Evolutionary conservation across 1,139 yeast genomes (phyloP).

Genomic region (Diutina pseudorugosa): DNA sequence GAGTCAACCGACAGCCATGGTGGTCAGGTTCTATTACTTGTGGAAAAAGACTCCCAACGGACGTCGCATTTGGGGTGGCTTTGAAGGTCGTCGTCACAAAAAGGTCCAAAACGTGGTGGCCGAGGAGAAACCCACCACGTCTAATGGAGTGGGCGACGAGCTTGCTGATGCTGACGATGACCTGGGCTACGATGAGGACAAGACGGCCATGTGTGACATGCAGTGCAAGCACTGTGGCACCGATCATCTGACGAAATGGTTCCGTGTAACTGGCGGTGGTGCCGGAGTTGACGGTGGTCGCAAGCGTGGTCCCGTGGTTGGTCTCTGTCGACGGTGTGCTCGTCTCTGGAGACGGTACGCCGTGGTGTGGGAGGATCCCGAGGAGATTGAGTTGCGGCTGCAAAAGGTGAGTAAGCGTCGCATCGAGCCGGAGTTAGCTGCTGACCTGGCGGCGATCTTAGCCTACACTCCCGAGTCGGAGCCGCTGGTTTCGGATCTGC

Average conservation of each 20-base stretch:
- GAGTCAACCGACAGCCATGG: conserved; percentile 60
- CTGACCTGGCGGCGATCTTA: conserved; percentile 50
- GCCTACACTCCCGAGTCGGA: background rate
- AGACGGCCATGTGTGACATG: conserved; percentile 25
- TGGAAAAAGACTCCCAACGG: conserved; percentile 88
- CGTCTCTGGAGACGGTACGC: conserved; percentile 87
- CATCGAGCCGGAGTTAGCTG: conserved; percentile 60
- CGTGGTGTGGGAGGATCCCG: conserved; percentile 77
- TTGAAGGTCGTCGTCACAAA: conserved; percentile 52
- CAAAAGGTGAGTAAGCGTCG: conserved; percentile 42
- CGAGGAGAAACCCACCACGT: conserved; percentile 11
- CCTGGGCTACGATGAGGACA: conserved; percentile 48
- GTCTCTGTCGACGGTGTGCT: conserved; percentile 80
- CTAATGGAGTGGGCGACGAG: conserved; percentile 15
- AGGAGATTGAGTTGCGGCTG: conserved; percentile 45
- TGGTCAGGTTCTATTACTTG: conserved; percentile 74
- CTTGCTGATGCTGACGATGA: conserved; percentile 60
- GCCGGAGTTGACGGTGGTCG: conserved; percentile 13
- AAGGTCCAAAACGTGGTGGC: conserved; percentile 26
- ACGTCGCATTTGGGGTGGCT: conserved; percentile 70
- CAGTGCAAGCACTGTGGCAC: conserved; percentile 59
- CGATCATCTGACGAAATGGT: conserved; percentile 49
- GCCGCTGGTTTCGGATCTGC: background rate
- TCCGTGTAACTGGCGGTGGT: conserved; percentile 54
- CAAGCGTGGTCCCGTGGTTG: conserved; percentile 24